These are phyloP conservation scores for Tephrocybe sp. DNA, from an alignment of 768 basidiomycete species.

Conservation along the genomic window DNA sequence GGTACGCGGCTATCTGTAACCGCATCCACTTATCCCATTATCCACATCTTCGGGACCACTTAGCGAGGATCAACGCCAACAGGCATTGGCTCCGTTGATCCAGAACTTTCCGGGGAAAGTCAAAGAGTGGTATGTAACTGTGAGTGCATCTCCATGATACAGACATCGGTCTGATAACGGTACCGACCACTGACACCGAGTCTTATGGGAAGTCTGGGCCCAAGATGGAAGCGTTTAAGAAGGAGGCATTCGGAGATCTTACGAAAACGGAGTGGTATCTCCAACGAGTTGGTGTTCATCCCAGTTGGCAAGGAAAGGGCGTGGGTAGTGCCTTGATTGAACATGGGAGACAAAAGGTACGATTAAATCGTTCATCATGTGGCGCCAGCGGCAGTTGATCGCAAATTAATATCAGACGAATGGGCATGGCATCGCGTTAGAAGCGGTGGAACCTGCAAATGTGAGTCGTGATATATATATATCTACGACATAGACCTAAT, in stretches of 20 bases:
- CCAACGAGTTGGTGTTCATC: constrained; percentile 6
- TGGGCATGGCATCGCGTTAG: constrained; percentile 4
- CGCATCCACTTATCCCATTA: too few relatives aligned
- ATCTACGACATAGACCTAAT: neutral
- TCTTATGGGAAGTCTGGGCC: neutral
- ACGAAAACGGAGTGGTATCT: constrained; percentile 11
- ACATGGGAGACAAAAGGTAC: constrained; percentile 5
- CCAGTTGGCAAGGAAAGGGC: constrained; percentile 12
- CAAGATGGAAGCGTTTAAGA: constrained; percentile 8
- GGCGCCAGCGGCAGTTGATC: neutral
- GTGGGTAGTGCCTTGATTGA: constrained; percentile 14
- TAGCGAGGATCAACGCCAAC: constrained; percentile 12
- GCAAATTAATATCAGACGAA: neutral
- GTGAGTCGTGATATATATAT: neutral
- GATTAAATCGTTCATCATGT: neutral
- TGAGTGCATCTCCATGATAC: neutral
- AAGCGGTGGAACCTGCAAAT: constrained; percentile 7
- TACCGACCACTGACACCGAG: neutral
- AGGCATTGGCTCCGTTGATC: constrained; percentile 6
- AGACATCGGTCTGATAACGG: neutral
- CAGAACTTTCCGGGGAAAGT: constrained; percentile 1
- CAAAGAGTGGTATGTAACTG: constrained; percentile 6
- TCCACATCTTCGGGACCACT: neutral
- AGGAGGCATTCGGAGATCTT: constrained; percentile 5
- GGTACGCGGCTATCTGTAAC: too few relatives aligned